These are phyloP conservation scores for Pythium plurisporium DNA, from an alignment of 352 stramenopile species.

Conservation along the genomic window DNA sequence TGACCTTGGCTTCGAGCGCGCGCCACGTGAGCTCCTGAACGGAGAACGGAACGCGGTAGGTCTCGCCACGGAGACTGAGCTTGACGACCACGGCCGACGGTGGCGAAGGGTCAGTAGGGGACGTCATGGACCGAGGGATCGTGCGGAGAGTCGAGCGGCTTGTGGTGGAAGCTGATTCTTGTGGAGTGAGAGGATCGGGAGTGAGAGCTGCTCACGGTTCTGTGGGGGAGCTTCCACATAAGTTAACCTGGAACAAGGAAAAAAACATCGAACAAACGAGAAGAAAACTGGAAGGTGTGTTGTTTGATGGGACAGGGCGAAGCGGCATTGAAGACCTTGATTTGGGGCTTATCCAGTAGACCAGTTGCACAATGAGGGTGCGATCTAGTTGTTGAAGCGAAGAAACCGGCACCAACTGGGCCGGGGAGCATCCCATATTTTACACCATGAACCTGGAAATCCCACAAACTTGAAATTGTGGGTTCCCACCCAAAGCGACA, in stretches of 20 bases:
- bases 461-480: too few species aligned
- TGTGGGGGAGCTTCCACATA: conserved; percentile 2
- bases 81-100: conserved; percentile 36
- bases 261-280: conserved; percentile 4
- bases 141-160: background rate
- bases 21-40: conserved; percentile 38
- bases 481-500: too few species aligned
- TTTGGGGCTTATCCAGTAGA: background rate
- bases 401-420: conserved; percentile 15
- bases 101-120: background rate
- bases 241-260: conserved; percentile 6
- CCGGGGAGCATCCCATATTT: background rate
- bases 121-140: background rate
- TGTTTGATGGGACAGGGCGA: conserved; percentile 13
- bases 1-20: conserved; percentile 34
- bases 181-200: background rate
- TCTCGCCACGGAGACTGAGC: conserved; percentile 49
- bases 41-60: conserved; percentile 36
- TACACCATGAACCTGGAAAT: too few species aligned
- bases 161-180: conserved; percentile 7
- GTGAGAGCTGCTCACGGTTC: background rate
- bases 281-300: background rate
- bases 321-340: conserved; percentile 10
- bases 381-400: conserved; percentile 9
- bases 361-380: background rate